Base-by-base conservation (phyloP, 371 early-diverging fungal genomes). In the Syncephalis plumigaleata region DNA sequence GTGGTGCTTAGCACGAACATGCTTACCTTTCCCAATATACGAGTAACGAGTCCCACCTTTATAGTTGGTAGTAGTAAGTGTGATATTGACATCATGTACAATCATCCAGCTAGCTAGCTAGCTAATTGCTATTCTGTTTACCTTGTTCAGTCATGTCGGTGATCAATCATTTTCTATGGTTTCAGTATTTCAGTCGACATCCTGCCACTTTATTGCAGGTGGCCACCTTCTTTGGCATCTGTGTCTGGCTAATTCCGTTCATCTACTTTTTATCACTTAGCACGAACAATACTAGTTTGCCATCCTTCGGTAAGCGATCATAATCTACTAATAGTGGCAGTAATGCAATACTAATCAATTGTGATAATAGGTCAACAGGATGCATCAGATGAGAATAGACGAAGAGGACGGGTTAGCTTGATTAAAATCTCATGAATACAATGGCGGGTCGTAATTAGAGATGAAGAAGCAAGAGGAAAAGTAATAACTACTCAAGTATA, bases 241-340 rank as follows among this genome's bases (percentile, higher is more conserved):
- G 79, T 46, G 82, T 90, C 8, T 90, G 91, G 91, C 50, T 87
- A 36, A 67, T 90, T 1, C 91, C 91, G 3, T 85, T 90, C 55
- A 61, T 76, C 24, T 90, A 77, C 60, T 87, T 90, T 48, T 77
- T 90, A 48, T 84, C 85, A 9, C 66, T 87, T 46, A 80, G 79
- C 47, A 87, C 91, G 25, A 84, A 80, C 53, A 87, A 87, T 48
- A 81, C 84, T 57, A 77, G 84, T 1, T 65, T 90, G 36, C 91
- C 91, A 1, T 65, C 68, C 22, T 77, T 68, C 55, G 75, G 73
- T 71, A 57, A 54, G 57, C 45, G 18, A n/a, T 22, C 20, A 13
- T 37, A 37, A n/a, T n/a, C n/a, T 37, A 37, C n/a, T n/a, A n/a
- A n/a, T n/a, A n/a, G n/a, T n/a, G n/a, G n/a, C n/a, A n/a, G n/a